phyloP scores from a whole-genome alignment of 2,329 filamentous ascomycete species.

The Tricladium varicosporioides region DNA sequence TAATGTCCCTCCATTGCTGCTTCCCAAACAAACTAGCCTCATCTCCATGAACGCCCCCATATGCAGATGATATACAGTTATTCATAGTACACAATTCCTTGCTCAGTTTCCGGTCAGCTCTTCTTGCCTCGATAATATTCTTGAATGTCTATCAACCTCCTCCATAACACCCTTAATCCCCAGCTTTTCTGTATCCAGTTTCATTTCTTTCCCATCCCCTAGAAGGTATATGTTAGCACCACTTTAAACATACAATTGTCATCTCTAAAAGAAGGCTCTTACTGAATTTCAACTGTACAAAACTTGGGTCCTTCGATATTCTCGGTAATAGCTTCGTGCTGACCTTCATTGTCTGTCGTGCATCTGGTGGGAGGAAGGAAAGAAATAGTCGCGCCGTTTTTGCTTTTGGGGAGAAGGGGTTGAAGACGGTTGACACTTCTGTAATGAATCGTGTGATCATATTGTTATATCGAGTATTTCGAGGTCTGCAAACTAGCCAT shows the following conservation, averaged over 20 bases:
- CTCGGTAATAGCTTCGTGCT: constrained; percentile 73
- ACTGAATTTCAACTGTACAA: constrained; percentile 84
- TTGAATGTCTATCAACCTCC: constrained; percentile 87
- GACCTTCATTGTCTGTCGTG: constrained; percentile 74
- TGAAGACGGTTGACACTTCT: constrained; percentile 82
- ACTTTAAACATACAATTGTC: neutral
- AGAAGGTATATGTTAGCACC: constrained; percentile 25
- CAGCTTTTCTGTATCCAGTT: constrained; percentile 75
- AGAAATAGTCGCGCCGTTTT: constrained; percentile 88
- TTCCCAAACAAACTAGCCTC: neutral
- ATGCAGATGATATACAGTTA: constrained; percentile 24
- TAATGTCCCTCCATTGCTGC: neutral
- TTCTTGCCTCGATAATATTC: constrained; percentile 76
- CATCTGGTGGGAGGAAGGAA: constrained; percentile 76
- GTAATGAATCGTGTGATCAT: constrained; percentile 90
- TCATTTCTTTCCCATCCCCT: constrained; percentile 94
- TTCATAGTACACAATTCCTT: neutral
- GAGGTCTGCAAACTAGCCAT: neutral
- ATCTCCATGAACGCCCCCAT: constrained; percentile 22
- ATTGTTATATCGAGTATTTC: constrained; percentile 46
- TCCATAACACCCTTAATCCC: constrained; percentile 83
- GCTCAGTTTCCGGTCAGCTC: constrained; percentile 58
- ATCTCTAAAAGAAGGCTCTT: constrained; percentile 31
- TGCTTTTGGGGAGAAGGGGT: constrained; percentile 78
- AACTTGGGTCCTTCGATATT: constrained; percentile 64